phyloP scores from a whole-genome alignment of 345 rosid genomes.

The Rhizophora mangle region DNA sequence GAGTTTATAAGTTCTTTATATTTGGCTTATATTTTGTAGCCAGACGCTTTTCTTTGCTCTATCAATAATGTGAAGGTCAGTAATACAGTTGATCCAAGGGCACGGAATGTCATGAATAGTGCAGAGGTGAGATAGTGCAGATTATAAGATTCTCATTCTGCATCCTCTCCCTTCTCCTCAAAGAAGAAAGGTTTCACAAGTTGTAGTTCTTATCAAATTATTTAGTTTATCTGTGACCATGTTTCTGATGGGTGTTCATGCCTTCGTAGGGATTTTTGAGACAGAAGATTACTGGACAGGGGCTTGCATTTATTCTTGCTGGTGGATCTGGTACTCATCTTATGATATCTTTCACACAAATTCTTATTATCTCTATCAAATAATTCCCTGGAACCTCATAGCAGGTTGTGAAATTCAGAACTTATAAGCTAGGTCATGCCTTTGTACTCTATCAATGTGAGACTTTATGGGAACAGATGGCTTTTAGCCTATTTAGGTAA shows the following conservation, averaged over 20 bases:
- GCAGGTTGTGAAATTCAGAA: too few species aligned
- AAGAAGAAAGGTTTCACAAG: too few species aligned
- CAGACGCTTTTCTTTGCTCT: conserved; percentile 98
- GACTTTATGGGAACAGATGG: too few species aligned
- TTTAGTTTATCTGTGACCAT: conserved; percentile 5
- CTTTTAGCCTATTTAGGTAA: too few species aligned
- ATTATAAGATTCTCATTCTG: background rate
- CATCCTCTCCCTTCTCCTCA: too few species aligned
- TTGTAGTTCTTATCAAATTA: background rate
- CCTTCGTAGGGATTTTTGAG: conserved; percentile 76
- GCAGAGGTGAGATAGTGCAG: conserved; percentile 60
- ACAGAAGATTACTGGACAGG: conserved; percentile 87
- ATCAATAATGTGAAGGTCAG: conserved; percentile 84
- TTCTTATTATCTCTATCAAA: background rate
- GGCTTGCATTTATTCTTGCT: conserved; percentile 87
- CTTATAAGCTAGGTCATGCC: too few species aligned
- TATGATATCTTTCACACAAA: background rate
- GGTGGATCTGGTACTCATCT: conserved; percentile 90
- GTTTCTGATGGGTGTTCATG: conserved; percentile 15
- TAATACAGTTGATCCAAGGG: conserved; percentile 70
- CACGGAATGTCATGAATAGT: conserved; percentile 58
- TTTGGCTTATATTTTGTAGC: conserved; percentile 58
- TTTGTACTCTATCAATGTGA: too few species aligned
- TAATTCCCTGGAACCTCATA: too few species aligned
- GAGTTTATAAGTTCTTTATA: conserved; percentile 5